These are phyloP conservation scores for Remersonia thermophila DNA, from an alignment of 2,329 filamentous ascomycete species.

Conservation along the genomic window DNA sequence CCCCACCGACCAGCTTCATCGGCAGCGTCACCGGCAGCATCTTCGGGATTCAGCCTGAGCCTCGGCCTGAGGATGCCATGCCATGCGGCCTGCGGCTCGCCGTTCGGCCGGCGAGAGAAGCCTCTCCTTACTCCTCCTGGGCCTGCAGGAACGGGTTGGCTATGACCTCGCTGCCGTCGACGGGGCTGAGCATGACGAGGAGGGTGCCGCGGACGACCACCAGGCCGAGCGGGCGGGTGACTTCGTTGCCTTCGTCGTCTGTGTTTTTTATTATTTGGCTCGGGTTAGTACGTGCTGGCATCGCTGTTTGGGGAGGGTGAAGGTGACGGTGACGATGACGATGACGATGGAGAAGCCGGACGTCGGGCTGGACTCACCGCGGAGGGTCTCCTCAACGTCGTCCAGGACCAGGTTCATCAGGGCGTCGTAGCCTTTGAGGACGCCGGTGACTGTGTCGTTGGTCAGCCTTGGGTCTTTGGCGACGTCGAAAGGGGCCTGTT, in stretches of 20 bases:
- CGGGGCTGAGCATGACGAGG: conserved; percentile 80
- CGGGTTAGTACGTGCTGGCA: too few relatives aligned
- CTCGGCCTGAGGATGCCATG: too few relatives aligned
- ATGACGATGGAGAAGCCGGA: neutral
- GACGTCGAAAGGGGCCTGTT: too few relatives aligned
- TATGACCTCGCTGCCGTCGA: conserved; percentile 92
- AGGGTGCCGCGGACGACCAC: conserved; percentile 87
- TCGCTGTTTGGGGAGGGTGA: too few relatives aligned
- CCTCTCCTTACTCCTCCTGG: conserved; percentile 49
- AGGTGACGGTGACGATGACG: too few relatives aligned
- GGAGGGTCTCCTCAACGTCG: conserved; percentile 79
- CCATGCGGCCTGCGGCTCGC: too few relatives aligned
- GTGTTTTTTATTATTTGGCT: neutral
- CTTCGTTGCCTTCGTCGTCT: conserved; percentile 92
- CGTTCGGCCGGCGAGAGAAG: too few relatives aligned
- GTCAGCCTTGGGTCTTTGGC: too few relatives aligned
- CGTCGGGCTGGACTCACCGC: conserved; percentile 47
- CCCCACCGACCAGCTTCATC: too few relatives aligned
- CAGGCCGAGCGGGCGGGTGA: conserved; percentile 66
- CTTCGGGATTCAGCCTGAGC: too few relatives aligned
- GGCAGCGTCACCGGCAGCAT: too few relatives aligned
- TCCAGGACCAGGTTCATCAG: conserved; percentile 97
- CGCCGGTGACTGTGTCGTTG: conserved; percentile 68
- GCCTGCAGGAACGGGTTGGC: conserved; percentile 78
- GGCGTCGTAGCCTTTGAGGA: conserved; percentile 89